Evolutionary conservation across 768 basidiomycete genomes (phyloP), one percentile per base, ranked within the genome.

Genomic region (Calocera viscosa): DNA sequence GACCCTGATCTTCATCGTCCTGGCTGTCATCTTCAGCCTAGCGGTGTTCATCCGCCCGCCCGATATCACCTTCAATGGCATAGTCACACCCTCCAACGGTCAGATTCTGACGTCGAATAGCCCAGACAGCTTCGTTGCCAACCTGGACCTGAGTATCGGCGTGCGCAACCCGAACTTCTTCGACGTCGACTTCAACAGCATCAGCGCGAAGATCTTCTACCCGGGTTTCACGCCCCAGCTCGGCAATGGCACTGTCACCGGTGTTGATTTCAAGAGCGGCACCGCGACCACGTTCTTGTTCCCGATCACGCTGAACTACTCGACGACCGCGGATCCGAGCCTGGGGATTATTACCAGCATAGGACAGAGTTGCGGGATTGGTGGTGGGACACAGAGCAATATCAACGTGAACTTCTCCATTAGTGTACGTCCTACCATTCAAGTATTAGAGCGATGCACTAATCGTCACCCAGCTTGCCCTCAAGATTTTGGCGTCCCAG

Each of bases 91-190:
- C 35, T 2, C 49, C 26, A 38, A 66, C 66, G 24, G 66, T 34
- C 19, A 33, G 24, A 22, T 22, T 22, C 49, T 49, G n/a, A 16
- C 12, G 66, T 19, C 40, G 34, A 16, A 24, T 32, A 7, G 35
- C 49, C 17, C 64, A 2, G 40, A 32, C 38, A 38, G 49, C 0
- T 63, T 66, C 66, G 43, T 34, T 12, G 38, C 60, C 24, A 53
- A 66, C 66, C 49, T 66, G 28, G 53, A 49, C 24, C 22, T 66
- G 7, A 34, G 33, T 32, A 38, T 66, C 24, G 35, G 33, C 32
- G 47, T 66, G 30, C 49, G 47, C 34, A 66, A 66, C 66, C 66
- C 66, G 17, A 66, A 66, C 66, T 66, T 66, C 66, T 66, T 66
- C 53, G 49, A 40, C 22, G 66, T 53, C 17, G 66, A 24, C 19